Base-by-base conservation (phyloP, 2,329 filamentous ascomycete genomes). In the Nemania serpens region DNA sequence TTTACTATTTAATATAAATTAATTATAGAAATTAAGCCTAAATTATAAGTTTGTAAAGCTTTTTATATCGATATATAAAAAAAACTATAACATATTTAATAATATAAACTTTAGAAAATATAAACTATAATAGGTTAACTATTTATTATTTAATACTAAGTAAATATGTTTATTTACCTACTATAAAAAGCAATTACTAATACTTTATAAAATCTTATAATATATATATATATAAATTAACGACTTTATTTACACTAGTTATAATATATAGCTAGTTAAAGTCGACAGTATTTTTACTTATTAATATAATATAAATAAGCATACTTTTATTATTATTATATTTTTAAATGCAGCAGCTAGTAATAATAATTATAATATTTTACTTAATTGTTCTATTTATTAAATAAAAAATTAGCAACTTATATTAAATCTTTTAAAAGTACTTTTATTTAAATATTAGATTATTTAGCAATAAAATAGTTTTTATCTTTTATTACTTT, bases 381-480 rank as follows among this genome's bases (percentile, higher is more conserved):
- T 50, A 37, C 13, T 50, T 22, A 22, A 37, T 37, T 50, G 12
- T 5, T 22, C 15, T 50, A 20, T 50, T 12, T 50, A 22, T 50
- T 22, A 50, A 15, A 50, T 36, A 22, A 37, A 10, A 5, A 50
- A 50, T 7, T 22, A 50, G 13, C 17, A 10, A 2, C 4, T 22
- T 37, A 50, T 50, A 22, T 37, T 50, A 13, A 22, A 33, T 6
- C 15, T 50, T 15, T 15, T 37, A 37, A 37, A 37, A 22, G 11
- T 50, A 37, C 20, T 50, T 20, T n/a, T 22, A 22, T 22, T 20
- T 22, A 37, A 50, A 10, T 50, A 50, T 7, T 50, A 37, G 9
- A 22, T 50, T 51, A 51, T 51, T 41, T 25, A 51, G 22, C 5
- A 51, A 51, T n/a, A 51, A 29, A 29, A 51, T n/a, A 41, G 48